A percentile compares a stretch with the other conserved stretches of the same genome.
Evolutionary conservation across 2,329 filamentous ascomycete genomes (phyloP).

Genomic region (Trichoderma polysporum): DNA sequence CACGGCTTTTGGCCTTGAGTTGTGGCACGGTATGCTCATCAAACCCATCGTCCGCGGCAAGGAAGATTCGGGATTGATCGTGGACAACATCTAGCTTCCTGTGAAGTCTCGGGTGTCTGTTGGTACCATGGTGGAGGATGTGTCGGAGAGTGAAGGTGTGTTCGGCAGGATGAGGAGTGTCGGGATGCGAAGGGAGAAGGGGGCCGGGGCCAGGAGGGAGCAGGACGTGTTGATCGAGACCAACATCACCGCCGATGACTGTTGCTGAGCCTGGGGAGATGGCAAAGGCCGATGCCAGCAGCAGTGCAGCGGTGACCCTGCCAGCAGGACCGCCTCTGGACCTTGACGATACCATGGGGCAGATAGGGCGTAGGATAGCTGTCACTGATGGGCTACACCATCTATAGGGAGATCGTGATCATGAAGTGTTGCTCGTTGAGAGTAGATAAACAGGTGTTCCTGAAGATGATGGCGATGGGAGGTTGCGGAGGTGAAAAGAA

Average conservation of each 20-base stretch:
- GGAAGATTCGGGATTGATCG: slow-evolving; percentile 55
- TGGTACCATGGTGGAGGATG: slow-evolving; percentile 87
- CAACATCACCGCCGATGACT: slow-evolving; percentile 34
- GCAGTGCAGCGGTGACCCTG: slow-evolving; percentile 61
- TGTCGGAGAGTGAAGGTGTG: slow-evolving; percentile 74
- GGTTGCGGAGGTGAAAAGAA: neutral
- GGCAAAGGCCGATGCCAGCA: slow-evolving; percentile 65
- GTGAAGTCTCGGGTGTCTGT: slow-evolving; percentile 75
- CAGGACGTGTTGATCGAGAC: slow-evolving; percentile 43
- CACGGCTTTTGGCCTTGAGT: slow-evolving; percentile 62
- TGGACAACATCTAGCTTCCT: slow-evolving; percentile 68
- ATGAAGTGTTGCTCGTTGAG: neutral
- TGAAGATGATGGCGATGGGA: neutral
- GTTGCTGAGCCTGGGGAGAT: slow-evolving; percentile 48
- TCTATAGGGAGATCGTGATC: neutral
- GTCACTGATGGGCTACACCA: slow-evolving; percentile 18
- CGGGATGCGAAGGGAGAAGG: slow-evolving; percentile 42
- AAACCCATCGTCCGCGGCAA: slow-evolving; percentile 59
- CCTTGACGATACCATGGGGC: slow-evolving; percentile 22
- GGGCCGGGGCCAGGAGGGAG: slow-evolving; percentile 41
- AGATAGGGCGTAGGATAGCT: neutral
- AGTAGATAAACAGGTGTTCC: neutral
- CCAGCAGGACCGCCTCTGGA: slow-evolving; percentile 54
- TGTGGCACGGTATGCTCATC: slow-evolving; percentile 50
- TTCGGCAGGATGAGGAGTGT: slow-evolving; percentile 49